phyloP scores from a whole-genome alignment of 805 yeast genomes.

The Nakazawaea ernobii region DNA sequence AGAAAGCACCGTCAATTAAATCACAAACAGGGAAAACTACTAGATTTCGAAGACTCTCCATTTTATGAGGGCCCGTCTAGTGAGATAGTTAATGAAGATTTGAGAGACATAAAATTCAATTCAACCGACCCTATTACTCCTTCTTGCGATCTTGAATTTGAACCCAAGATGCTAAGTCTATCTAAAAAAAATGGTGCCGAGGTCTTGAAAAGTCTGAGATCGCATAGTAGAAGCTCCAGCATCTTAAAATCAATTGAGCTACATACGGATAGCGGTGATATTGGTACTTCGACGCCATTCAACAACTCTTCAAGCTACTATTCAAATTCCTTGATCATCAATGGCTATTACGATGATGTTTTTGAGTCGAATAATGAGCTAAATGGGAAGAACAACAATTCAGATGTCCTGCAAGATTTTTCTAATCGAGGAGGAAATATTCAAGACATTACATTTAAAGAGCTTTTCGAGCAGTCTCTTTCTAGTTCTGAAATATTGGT shows the following conservation, averaged over 20 bases:
- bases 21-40: not conserved
- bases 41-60: not conserved
- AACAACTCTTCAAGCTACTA: too few species aligned
- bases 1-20: not conserved
- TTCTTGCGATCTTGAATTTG: not conserved
- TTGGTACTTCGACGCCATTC: not conserved
- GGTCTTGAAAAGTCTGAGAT: too few species aligned
- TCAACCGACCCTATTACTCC: not conserved
- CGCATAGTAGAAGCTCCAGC: constrained; percentile 1
- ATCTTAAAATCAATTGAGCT: not conserved
- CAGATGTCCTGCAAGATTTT: not conserved
- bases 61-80: not conserved
- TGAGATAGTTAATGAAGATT: not conserved
- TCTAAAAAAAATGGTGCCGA: not conserved
- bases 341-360: not conserved
- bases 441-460: too few species aligned
- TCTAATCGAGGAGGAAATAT: too few species aligned
- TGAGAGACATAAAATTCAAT: not conserved
- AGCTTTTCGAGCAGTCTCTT: too few species aligned
- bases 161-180: constrained; percentile 1
- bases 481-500: too few species aligned
- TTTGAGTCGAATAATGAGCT: not conserved
- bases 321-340: not conserved
- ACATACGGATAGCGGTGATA: not conserved
- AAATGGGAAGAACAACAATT: too few species aligned